These are phyloP conservation scores for Annulohypoxylon stygium DNA, from an alignment of 495 filamentous ascomycete species.

Conservation along the genomic window DNA sequence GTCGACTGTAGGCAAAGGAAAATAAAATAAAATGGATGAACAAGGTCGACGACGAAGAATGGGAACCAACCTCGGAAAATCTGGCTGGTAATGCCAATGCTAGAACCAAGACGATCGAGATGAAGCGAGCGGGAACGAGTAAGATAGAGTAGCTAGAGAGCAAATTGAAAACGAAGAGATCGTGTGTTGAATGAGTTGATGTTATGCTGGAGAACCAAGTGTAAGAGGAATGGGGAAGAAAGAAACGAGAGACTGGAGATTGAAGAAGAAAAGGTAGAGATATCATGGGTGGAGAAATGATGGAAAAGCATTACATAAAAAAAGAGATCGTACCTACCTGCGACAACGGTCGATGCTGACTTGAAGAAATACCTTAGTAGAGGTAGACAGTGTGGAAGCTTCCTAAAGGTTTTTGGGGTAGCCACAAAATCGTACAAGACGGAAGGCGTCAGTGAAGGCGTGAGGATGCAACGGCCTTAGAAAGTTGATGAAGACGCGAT, in stretches of 20 bases:
- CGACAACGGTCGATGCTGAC: background rate
- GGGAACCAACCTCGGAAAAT: slow-evolving; percentile 42
- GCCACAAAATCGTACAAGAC: background rate
- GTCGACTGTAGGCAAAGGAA: background rate
- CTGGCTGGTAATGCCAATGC: slow-evolving; percentile 52
- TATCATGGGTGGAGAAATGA: slow-evolving; percentile 30
- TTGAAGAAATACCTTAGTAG: background rate
- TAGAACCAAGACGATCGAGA: slow-evolving; percentile 64
- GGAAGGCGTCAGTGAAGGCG: background rate
- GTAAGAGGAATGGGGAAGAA: slow-evolving; percentile 49
- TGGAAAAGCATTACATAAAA: slow-evolving; percentile 15
- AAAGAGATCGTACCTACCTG: slow-evolving; percentile 21
- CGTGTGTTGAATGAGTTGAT: slow-evolving; percentile 62
- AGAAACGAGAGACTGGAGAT: slow-evolving; percentile 40
- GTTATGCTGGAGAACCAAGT: slow-evolving; percentile 63
- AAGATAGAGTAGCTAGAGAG: slow-evolving; percentile 68
- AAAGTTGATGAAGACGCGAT: slow-evolving; percentile 14
- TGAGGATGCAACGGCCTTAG: background rate
- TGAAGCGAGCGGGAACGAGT: slow-evolving; percentile 65
- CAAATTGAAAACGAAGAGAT: slow-evolving; percentile 64
- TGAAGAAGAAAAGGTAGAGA: slow-evolving; percentile 35
- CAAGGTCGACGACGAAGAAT: background rate
- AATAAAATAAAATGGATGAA: background rate
- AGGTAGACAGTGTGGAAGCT: background rate
- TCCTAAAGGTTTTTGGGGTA: background rate